phyloP scores from a whole-genome alignment of 345 rosid species.

The Syzygium aqueum region DNA sequence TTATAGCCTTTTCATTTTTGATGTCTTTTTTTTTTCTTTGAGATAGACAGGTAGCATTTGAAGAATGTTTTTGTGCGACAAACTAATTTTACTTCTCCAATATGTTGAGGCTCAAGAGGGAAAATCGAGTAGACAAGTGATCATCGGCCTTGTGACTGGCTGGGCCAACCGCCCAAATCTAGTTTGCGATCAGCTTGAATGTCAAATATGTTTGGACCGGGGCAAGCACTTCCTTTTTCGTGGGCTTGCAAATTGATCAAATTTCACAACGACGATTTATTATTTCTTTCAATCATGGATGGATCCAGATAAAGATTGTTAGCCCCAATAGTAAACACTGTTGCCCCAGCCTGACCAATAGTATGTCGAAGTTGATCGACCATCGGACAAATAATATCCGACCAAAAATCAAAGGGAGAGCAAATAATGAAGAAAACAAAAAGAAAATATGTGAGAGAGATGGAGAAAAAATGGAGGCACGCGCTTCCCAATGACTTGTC shows the following conservation, averaged over 20 bases:
- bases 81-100: neutral
- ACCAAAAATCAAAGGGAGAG: no score
- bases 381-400: no score
- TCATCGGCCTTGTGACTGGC: neutral
- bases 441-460: neutral
- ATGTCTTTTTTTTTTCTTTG: neutral
- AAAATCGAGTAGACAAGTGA: neutral
- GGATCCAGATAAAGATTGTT: neutral
- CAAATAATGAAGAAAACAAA: neutral
- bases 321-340: neutral
- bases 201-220: neutral
- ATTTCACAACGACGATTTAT: neutral
- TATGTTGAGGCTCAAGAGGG: neutral
- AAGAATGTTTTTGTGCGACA: neutral
- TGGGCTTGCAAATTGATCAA: no score
- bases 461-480: neutral
- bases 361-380: neutral
- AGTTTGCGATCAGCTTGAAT: neutral
- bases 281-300: neutral
- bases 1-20: neutral
- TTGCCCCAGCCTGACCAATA: neutral
- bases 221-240: no score
- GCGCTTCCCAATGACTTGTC: neutral
- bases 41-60: neutral
- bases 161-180: neutral